A percentile compares a stretch with the other conserved stretches of the same genome.
Conservation (phyloP, 192 early-diverging fungal genomes). For the Podila verticillata region DNA sequence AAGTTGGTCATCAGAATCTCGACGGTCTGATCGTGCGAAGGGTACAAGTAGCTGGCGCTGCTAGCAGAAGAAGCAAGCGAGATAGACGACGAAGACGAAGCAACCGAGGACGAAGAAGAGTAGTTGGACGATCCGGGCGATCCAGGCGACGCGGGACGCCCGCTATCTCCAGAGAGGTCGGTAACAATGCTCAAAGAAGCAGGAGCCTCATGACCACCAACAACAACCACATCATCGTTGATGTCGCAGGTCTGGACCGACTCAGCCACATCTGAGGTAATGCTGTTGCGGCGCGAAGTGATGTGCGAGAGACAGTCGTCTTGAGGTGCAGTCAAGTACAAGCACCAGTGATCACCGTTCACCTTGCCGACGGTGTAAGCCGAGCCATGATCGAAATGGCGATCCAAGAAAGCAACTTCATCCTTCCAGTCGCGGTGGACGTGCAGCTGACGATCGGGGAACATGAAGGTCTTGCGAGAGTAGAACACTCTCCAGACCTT, state of each 20-base stretch:
- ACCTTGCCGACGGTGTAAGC: constrained; percentile 94
- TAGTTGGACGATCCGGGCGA: constrained; percentile 1
- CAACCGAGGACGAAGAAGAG: constrained; percentile 27
- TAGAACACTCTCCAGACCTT: constrained; percentile 90
- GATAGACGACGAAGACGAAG: constrained; percentile 49
- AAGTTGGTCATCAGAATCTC: constrained; percentile 97
- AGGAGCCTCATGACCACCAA: constrained; percentile 15
- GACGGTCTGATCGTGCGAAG: constrained; percentile 86
- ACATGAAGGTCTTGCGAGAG: constrained; percentile 96
- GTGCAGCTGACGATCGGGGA: constrained; percentile 88
- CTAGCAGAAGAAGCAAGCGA: constrained; percentile 39
- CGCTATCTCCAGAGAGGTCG: neutral
- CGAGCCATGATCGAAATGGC: constrained; percentile 72
- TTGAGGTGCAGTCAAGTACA: constrained; percentile 86
- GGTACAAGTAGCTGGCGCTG: constrained; percentile 43
- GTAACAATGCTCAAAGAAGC: constrained; percentile 37
- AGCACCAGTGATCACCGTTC: constrained; percentile 96
- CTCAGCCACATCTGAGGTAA: constrained; percentile 42
- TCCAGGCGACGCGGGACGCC: neutral
- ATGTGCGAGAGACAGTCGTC: constrained; percentile 53
- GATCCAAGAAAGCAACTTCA: constrained; percentile 83
- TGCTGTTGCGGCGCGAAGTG: constrained; percentile 46
- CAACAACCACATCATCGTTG: constrained; percentile 21
- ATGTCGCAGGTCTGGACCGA: constrained; percentile 11
- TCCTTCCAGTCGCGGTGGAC: constrained; percentile 93